These are phyloP conservation scores for Monosporascus sp. DNA, from an alignment of 2,329 filamentous ascomycete species.

Conservation along the genomic window DNA sequence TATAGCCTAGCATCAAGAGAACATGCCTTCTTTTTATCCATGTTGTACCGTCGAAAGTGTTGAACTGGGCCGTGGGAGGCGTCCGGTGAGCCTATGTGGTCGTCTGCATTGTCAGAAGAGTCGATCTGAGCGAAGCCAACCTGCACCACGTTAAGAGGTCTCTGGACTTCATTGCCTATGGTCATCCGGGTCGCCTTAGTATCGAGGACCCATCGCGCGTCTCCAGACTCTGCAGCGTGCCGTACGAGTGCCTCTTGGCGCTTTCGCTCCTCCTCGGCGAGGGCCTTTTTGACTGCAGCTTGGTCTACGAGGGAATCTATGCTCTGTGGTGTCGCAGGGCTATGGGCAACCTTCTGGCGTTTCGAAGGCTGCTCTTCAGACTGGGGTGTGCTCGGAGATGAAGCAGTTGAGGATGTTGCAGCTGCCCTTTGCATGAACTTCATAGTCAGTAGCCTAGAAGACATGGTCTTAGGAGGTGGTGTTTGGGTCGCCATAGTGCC, in stretches of 20 bases:
- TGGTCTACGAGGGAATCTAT: constrained; percentile 48
- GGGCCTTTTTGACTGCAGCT: constrained; percentile 56
- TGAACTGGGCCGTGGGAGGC: constrained; percentile 10
- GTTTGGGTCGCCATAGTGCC: constrained; percentile 45
- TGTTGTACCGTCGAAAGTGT: constrained; percentile 26
- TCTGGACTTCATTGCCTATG: constrained; percentile 26
- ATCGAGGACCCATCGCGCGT: constrained; percentile 72
- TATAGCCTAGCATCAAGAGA: background rate
- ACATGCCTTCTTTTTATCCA: constrained; percentile 26
- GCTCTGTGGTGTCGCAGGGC: constrained; percentile 27
- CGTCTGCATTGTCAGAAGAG: constrained; percentile 17
- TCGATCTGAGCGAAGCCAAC: constrained; percentile 47
- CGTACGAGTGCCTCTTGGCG: constrained; percentile 57
- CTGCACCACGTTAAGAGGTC: constrained; percentile 54
- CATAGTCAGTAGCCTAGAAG: constrained; percentile 85
- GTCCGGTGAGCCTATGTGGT: constrained; percentile 15
- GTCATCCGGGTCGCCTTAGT: constrained; percentile 35
- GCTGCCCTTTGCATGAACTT: constrained; percentile 95
- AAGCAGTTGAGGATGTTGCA: constrained; percentile 46
- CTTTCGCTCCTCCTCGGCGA: constrained; percentile 63
- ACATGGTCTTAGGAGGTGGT: constrained; percentile 67
- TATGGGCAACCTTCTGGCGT: constrained; percentile 51
- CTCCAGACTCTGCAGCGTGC: constrained; percentile 58
- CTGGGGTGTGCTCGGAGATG: constrained; percentile 39
- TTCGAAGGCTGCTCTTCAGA: constrained; percentile 53